Percentiles rank a stretch among this genome's conserved stretches.
Evolutionary conservation across 306 rosid species (phyloP).

Genomic region (Luffa aegyptiaca): DNA sequence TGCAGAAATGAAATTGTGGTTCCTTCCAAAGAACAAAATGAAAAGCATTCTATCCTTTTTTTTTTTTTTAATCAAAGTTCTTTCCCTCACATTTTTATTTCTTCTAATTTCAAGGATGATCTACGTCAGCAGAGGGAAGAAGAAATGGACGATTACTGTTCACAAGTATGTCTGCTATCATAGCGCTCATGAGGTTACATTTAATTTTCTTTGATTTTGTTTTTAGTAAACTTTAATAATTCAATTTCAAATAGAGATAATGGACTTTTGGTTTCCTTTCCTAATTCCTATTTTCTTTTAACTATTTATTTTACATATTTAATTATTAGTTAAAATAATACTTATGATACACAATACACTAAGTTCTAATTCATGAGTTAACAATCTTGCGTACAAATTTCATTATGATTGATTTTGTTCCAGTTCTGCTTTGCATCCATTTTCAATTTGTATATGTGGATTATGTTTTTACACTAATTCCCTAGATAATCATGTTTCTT

Average conservation of each 20-base stretch:
- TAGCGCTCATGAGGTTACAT: too few species aligned
- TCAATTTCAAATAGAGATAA: too few species aligned
- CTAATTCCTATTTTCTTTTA: too few species aligned
- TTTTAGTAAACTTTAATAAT: too few species aligned
- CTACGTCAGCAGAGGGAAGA: constrained; percentile 91
- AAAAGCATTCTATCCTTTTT: background rate
- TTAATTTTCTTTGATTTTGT: too few species aligned
- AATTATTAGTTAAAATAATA: too few species aligned
- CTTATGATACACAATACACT: too few species aligned
- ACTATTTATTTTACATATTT: too few species aligned
- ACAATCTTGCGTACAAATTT: too few species aligned
- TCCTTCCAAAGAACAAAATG: background rate
- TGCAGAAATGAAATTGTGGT: background rate
- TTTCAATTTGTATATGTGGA: background rate
- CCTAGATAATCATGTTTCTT: background rate
- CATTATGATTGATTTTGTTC: too few species aligned
- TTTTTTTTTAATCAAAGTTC: background rate
- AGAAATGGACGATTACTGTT: constrained; percentile 90
- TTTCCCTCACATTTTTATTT: constrained; percentile 10
- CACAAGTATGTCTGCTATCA: constrained; percentile 47
- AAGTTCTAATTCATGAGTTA: too few species aligned
- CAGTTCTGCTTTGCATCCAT: background rate
- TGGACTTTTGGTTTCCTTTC: too few species aligned
- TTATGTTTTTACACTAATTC: background rate
- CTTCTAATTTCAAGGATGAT: constrained; percentile 47